Conservation (phyloP, 768 basidiomycete genomes). For the Boletus rubescentipes region DNA sequence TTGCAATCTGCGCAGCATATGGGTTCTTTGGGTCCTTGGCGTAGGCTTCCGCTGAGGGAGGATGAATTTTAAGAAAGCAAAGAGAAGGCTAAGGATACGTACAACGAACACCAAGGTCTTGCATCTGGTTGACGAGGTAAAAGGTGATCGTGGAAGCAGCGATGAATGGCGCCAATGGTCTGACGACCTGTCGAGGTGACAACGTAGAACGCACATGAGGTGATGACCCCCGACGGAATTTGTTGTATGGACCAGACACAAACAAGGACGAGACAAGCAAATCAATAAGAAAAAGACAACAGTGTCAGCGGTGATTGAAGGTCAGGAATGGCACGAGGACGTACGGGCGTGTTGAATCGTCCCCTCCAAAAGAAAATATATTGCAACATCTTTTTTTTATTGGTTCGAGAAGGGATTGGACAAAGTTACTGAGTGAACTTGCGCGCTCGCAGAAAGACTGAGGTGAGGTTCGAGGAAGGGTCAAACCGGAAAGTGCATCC, state of each 20-base stretch:
- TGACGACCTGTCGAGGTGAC: slow-evolving; percentile 49
- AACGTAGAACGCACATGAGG: neutral
- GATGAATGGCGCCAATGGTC: slow-evolving; percentile 82
- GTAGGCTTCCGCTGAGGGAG: slow-evolving; percentile 55
- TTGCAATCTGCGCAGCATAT: slow-evolving; percentile 74
- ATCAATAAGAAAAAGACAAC: neutral
- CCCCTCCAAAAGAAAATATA: slow-evolving; percentile 28
- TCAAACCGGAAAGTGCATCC: slow-evolving; percentile 21
- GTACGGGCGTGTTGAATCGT: slow-evolving; percentile 29
- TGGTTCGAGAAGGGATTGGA: slow-evolving; percentile 1
- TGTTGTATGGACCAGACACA: too few relatives aligned
- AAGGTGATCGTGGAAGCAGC: slow-evolving; percentile 61
- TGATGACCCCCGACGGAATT: neutral
- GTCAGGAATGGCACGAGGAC: slow-evolving; percentile 1
- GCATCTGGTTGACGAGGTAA: slow-evolving; percentile 65
- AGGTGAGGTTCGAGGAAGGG: slow-evolving; percentile 5
- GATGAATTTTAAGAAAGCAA: neutral
- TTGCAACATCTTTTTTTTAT: slow-evolving; percentile 18
- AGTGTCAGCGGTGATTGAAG: neutral
- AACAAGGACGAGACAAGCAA: neutral
- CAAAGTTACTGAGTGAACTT: neutral
- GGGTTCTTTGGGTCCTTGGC: slow-evolving; percentile 81
- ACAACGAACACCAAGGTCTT: slow-evolving; percentile 73
- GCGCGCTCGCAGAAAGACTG: neutral
- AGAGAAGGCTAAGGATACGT: slow-evolving; percentile 33